A percentile compares a stretch with the other conserved stretches of the same genome.
phyloP scores from a whole-genome alignment of 441 rosid genomes.

The Corymbia citriodora region DNA sequence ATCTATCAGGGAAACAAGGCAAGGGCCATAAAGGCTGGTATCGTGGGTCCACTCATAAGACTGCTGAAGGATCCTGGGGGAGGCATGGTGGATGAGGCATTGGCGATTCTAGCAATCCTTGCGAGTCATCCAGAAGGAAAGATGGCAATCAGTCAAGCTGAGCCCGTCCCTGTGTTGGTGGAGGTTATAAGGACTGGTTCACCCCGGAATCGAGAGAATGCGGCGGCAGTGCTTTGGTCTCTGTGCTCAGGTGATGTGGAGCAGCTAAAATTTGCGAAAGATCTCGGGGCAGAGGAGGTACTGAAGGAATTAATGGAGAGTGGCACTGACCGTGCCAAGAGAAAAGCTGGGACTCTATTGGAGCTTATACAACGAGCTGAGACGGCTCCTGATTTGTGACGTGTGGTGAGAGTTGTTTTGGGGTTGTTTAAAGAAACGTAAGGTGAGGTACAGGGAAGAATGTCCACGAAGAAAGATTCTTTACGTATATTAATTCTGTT shows the following conservation, averaged over 20 bases:
- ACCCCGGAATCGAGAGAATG: slow-evolving; percentile 88
- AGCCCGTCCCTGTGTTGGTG: slow-evolving; percentile 60
- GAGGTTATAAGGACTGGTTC: slow-evolving; percentile 87
- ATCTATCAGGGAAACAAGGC: slow-evolving; percentile 98
- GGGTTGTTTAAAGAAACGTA: neutral
- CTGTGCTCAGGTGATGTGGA: slow-evolving; percentile 59
- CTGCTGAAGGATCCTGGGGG: slow-evolving; percentile 86
- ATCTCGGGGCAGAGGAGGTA: slow-evolving; percentile 67
- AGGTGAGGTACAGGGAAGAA: neutral
- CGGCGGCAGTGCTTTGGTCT: slow-evolving; percentile 78
- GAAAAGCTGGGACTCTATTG: slow-evolving; percentile 78
- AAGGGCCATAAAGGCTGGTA: slow-evolving; percentile 90
- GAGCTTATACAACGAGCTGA: slow-evolving; percentile 70
- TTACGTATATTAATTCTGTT: neutral
- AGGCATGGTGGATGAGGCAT: slow-evolving; percentile 96
- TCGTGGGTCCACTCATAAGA: slow-evolving; percentile 63
- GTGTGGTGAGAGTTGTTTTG: neutral
- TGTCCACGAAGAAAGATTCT: neutral
- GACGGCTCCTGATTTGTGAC: slow-evolving; percentile 10
- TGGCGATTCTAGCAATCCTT: slow-evolving; percentile 90
- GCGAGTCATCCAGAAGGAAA: slow-evolving; percentile 91
- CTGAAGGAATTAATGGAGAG: slow-evolving; percentile 73
- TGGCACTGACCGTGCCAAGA: slow-evolving; percentile 96
- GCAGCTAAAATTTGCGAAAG: slow-evolving; percentile 63
- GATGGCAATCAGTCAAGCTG: slow-evolving; percentile 65